These are phyloP conservation scores for Pulveroboletus sp. DNA, from an alignment of 768 basidiomycete species.

Conservation along the genomic window DNA sequence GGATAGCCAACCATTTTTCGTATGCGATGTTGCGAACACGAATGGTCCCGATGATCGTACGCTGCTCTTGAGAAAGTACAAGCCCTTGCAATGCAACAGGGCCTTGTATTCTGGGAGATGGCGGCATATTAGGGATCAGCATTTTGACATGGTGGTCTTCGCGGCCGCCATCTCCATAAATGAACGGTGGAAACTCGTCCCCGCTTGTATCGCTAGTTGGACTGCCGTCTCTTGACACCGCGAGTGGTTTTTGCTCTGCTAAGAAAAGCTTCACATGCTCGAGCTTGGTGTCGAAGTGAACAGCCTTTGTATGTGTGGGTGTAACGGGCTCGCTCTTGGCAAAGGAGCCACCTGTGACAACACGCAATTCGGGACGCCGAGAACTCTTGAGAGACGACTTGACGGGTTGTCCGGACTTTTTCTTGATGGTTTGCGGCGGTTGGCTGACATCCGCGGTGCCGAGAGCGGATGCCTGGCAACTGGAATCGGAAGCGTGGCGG, in stretches of 20 bases:
- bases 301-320: conserved; percentile 75
- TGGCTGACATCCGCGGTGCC: conserved; percentile 1
- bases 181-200: conserved; percentile 75
- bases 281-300: conserved; percentile 89
- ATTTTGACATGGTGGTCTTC: conserved; percentile 48
- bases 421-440: conserved; percentile 54
- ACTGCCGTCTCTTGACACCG: conserved; percentile 88
- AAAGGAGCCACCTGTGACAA: conserved; percentile 46
- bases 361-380: conserved; percentile 50
- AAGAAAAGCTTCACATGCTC: conserved; percentile 95
- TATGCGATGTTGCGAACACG: conserved; percentile 85
- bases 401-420: conserved; percentile 93
- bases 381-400: conserved; percentile 86
- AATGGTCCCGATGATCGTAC: conserved; percentile 66
- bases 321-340: conserved; percentile 80
- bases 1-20: conserved; percentile 81
- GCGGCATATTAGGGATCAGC: conserved; percentile 67
- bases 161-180: conserved; percentile 46
- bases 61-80: conserved; percentile 48
- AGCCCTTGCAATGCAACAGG: conserved; percentile 58
- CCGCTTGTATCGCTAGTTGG: conserved; percentile 82
- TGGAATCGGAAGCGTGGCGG: conserved; percentile 25
- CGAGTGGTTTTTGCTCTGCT: conserved; percentile 91
- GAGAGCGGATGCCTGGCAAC: neutral
- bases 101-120: conserved; percentile 33